Conservation (phyloP, 306 rosid species). For the Medicago arabica region DNA sequence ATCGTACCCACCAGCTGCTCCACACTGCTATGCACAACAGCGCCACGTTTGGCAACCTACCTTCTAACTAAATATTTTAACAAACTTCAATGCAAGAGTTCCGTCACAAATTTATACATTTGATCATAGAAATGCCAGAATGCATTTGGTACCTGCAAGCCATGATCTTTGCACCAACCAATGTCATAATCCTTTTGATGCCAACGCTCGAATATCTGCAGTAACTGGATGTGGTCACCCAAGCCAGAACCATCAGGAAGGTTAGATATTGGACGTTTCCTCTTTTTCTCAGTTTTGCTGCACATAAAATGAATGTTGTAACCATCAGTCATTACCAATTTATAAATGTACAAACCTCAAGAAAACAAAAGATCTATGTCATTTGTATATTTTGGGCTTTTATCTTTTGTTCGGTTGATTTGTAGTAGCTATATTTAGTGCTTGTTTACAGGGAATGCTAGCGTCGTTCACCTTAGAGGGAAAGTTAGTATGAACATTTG, state of each 20-base stretch:
- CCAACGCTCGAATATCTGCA: conserved; percentile 86
- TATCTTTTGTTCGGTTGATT: not conserved
- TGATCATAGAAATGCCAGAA: conserved; percentile 22
- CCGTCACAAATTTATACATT: conserved; percentile 25
- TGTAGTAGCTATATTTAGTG: conserved; percentile 28
- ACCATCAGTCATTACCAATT: conserved; percentile 28
- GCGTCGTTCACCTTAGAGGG: not conserved
- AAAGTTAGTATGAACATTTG: conserved; percentile 1
- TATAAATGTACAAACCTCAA: conserved; percentile 15
- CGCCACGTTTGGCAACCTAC: not conserved
- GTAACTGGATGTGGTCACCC: conserved; percentile 94
- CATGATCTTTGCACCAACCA: conserved; percentile 87
- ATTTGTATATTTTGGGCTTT: conserved; percentile 2
- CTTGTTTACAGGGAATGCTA: conserved; percentile 2
- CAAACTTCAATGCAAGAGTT: conserved; percentile 36
- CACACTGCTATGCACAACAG: not conserved
- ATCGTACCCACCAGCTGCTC: not conserved
- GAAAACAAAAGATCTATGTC: conserved; percentile 27
- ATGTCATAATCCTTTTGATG: conserved; percentile 70
- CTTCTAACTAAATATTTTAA: conserved; percentile 23
- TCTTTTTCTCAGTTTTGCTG: conserved; percentile 85
- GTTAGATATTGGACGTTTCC: conserved; percentile 63
- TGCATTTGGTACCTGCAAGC: conserved; percentile 70
- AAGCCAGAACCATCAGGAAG: conserved; percentile 96
- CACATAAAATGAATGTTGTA: conserved; percentile 39